A percentile compares a stretch with the other conserved stretches of the same genome.
phyloP scores from a whole-genome alignment of 108 stramenopile genomes.

The Pseudonitzschia multiseries region DNA sequence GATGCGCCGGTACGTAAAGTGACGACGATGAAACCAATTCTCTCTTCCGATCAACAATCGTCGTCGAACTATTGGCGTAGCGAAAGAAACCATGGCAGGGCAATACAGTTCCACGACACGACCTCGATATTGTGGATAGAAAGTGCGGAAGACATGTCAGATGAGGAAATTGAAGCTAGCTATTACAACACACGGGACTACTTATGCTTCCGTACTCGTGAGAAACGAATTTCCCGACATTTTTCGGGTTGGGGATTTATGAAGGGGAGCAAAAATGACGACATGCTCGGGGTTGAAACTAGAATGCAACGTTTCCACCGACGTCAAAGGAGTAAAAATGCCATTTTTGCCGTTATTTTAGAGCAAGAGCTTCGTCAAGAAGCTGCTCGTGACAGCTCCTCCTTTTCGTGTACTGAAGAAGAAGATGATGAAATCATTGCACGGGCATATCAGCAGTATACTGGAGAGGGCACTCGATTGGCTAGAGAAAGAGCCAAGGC shows the following conservation, averaged over 20 bases:
- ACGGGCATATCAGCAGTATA: conserved; percentile 11
- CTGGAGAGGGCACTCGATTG: conserved; percentile 6
- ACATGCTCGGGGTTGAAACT: conserved; percentile 13
- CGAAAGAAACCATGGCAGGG: neutral
- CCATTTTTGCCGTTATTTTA: conserved; percentile 12
- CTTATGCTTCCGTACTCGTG: conserved; percentile 1
- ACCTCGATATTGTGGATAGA: conserved; percentile 16
- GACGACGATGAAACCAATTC: neutral
- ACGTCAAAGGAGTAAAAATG: neutral
- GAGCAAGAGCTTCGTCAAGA: conserved; percentile 14
- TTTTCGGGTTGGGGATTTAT: conserved; percentile 9
- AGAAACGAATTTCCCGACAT: neutral
- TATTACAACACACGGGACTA: conserved; percentile 10
- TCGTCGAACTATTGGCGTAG: neutral
- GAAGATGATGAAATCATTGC: neutral
- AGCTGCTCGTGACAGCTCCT: neutral
- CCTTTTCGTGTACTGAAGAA: conserved; percentile 1
- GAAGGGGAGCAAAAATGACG: neutral
- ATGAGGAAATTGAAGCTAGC: conserved; percentile 15
- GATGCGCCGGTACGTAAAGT: neutral
- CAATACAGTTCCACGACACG: conserved; percentile 2
- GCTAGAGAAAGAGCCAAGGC: neutral
- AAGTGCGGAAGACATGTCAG: conserved; percentile 8
- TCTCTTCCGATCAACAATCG: neutral
- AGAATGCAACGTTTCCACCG: conserved; percentile 12